Percentiles rank a stretch among this genome's conserved stretches.
These are phyloP conservation scores for Aaosphaeria pasadenensis DNA, from an alignment of 2,329 filamentous ascomycete species.

Conservation along the genomic window DNA sequence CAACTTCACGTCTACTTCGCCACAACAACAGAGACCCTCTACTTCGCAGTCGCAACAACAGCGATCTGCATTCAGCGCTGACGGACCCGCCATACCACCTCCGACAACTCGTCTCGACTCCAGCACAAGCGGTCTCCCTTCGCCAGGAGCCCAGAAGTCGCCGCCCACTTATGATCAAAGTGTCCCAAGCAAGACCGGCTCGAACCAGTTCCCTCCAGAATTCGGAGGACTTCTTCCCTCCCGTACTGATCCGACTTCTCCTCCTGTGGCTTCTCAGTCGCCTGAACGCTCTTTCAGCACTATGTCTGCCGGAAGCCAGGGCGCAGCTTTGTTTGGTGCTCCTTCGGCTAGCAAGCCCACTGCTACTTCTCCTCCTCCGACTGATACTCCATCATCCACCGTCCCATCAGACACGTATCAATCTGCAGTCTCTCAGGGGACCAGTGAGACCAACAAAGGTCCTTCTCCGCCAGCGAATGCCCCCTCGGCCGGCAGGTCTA, in stretches of 20 bases:
- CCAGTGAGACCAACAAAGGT: slow-evolving; percentile 30
- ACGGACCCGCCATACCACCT: slow-evolving; percentile 24
- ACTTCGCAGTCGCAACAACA: slow-evolving; percentile 19
- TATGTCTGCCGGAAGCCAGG: slow-evolving; percentile 33
- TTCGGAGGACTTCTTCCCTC: slow-evolving; percentile 56
- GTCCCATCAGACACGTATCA: slow-evolving; percentile 43
- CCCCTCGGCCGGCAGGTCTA: slow-evolving; percentile 43
- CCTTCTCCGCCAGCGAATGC: slow-evolving; percentile 26
- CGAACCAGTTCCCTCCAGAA: slow-evolving; percentile 51
- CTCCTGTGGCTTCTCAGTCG: slow-evolving; percentile 29
- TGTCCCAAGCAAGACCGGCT: slow-evolving; percentile 33
- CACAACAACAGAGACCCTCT: slow-evolving; percentile 32
- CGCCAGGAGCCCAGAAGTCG: slow-evolving; percentile 54
- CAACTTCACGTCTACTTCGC: slow-evolving; percentile 71
- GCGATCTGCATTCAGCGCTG: slow-evolving; percentile 5
- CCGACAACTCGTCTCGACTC: slow-evolving; percentile 35
- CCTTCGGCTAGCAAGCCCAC: slow-evolving; percentile 29
- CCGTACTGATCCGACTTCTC: slow-evolving; percentile 50
- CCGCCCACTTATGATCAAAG: slow-evolving; percentile 56
- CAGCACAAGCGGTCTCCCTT: slow-evolving; percentile 45
- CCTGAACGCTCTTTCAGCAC: slow-evolving; percentile 35
- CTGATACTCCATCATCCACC: slow-evolving; percentile 39
- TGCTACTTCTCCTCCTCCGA: slow-evolving; percentile 37
- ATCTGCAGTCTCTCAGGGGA: slow-evolving; percentile 38
- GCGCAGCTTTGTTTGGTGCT: slow-evolving; percentile 40